Evolutionary conservation across 2,329 filamentous ascomycete genomes (phyloP).

Genomic region (Aspergillus sp.): DNA sequence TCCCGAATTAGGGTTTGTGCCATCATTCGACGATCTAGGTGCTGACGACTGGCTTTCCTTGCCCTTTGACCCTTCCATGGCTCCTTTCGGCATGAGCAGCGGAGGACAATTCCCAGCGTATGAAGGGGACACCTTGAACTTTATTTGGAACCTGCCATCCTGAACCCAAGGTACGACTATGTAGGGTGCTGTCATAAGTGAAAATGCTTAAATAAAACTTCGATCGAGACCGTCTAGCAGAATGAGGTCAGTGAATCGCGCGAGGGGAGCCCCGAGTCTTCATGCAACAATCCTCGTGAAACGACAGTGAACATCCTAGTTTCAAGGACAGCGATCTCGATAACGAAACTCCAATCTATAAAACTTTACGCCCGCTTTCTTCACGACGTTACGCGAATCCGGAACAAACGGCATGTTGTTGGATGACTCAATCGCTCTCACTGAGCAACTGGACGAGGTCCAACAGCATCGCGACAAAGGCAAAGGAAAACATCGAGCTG

Average conservation of each 20-base stretch:
- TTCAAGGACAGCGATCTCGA: too few relatives aligned
- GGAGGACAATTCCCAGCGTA: conserved; percentile 41
- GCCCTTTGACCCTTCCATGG: conserved; percentile 46
- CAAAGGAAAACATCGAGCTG: not conserved
- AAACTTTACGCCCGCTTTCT: too few relatives aligned
- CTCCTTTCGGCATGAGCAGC: conserved; percentile 41
- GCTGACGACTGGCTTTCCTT: conserved; percentile 45
- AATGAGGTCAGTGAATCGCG: too few relatives aligned
- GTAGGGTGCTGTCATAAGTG: not conserved
- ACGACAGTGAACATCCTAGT: too few relatives aligned
- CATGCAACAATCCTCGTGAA: too few relatives aligned
- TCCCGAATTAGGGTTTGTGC: conserved; percentile 29
- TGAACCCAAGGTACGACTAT: conserved; percentile 11
- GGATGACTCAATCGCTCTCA: not conserved
- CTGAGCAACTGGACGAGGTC: not conserved
- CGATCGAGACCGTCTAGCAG: not conserved
- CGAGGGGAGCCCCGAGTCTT: too few relatives aligned
- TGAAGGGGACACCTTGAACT: conserved; percentile 42
- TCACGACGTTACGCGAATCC: not conserved
- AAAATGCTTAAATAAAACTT: not conserved
- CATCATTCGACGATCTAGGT: conserved; percentile 30
- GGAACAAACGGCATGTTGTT: not conserved
- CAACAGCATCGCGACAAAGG: not conserved
- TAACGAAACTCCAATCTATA: too few relatives aligned
- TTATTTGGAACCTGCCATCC: conserved; percentile 45